Evolutionary conservation across 2,329 filamentous ascomycete species (phyloP).

Genomic region (Aspergillaceae sp.): DNA sequence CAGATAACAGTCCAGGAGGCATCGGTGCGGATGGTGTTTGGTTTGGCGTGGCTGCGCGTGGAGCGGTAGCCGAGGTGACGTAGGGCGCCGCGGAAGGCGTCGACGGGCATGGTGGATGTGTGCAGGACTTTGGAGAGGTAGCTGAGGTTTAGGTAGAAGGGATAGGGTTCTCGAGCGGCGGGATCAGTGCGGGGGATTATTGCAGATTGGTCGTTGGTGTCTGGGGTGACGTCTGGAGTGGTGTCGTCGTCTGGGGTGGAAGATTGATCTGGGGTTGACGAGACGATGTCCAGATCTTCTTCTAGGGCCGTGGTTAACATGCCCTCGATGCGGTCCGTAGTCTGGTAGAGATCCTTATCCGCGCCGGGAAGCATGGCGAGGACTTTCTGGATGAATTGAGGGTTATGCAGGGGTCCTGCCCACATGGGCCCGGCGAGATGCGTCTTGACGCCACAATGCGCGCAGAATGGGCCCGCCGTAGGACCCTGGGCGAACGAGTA

Average conservation of each 20-base stretch:
- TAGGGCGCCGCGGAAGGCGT: slow-evolving; percentile 72
- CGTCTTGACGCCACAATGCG: slow-evolving; percentile 77
- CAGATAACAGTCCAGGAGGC: slow-evolving; percentile 85
- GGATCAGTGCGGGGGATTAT: slow-evolving; percentile 46
- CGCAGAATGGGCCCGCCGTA: slow-evolving; percentile 56
- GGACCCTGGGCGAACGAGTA: slow-evolving; percentile 67
- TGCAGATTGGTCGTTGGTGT: slow-evolving; percentile 7
- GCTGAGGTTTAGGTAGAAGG: slow-evolving; percentile 79
- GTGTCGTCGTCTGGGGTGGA: slow-evolving; percentile 7
- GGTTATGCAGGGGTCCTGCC: slow-evolving; percentile 77
- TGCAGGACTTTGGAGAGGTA: slow-evolving; percentile 68
- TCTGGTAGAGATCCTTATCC: slow-evolving; percentile 65
- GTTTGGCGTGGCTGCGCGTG: slow-evolving; percentile 78
- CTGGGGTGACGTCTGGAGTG: slow-evolving; percentile 6
- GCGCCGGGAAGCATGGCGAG: slow-evolving; percentile 61
- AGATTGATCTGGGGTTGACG: slow-evolving; percentile 7
- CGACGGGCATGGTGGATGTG: slow-evolving; percentile 69
- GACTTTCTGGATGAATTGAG: slow-evolving; percentile 70
- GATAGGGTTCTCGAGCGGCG: slow-evolving; percentile 61
- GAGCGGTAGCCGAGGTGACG: slow-evolving; percentile 71
- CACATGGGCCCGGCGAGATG: slow-evolving; percentile 94
- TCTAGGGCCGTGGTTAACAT: slow-evolving; percentile 87
- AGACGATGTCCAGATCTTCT: slow-evolving; percentile 45
- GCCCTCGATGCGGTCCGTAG: slow-evolving; percentile 71
- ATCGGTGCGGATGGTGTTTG: slow-evolving; percentile 86